Evolutionary conservation across 305 asterid species (phyloP), one percentile per base, ranked within the genome.

Genomic region (Solanum hybrid): DNA sequence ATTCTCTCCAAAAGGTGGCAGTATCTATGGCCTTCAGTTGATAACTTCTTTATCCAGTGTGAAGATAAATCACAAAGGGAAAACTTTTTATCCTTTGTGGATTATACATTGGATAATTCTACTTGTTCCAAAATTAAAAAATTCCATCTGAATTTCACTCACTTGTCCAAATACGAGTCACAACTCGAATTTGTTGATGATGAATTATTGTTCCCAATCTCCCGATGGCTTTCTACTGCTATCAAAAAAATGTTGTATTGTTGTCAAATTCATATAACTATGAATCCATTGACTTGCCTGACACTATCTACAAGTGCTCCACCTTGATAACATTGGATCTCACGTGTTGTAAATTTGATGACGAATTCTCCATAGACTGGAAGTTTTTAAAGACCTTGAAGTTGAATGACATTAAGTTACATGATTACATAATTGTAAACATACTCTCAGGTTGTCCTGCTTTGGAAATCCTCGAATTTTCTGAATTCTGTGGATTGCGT

Each of bases 401-500:
- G 40, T 34, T 77, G 16, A 11, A 46, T 46, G 8, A 24, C 36
- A 22, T 34, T 0, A 16, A 4, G 16, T 76, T 76, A 76, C 5
- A 11, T 2, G 42, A 76, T 76, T 28, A 76, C 6, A 1, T 18
- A 7, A 76, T 33, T 33, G 82, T 33, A 6, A 76, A 33, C 24
- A 4, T 76, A 33, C 14, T 51, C 8, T 51, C 64, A 16, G 1
- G 22, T 16, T 51, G 64, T 51, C 22, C 64, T 16, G 8, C 64
- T 6, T 75, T 4, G 40, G 40, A 75, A 75, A 31, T 11, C 34
- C 35, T 33, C 4, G 26, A 76, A 76, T 31, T 33, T 14, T 0
- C 0, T 20, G 4, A 2, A 1, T 31, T 16, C 34, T 42, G 0
- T 0, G 12, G 3, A 14, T 51, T 51, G 0, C 22, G 0, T 51